Evolutionary conservation across 2,329 filamentous ascomycete genomes (phyloP).

Genomic region (Diplodia seriata): DNA sequence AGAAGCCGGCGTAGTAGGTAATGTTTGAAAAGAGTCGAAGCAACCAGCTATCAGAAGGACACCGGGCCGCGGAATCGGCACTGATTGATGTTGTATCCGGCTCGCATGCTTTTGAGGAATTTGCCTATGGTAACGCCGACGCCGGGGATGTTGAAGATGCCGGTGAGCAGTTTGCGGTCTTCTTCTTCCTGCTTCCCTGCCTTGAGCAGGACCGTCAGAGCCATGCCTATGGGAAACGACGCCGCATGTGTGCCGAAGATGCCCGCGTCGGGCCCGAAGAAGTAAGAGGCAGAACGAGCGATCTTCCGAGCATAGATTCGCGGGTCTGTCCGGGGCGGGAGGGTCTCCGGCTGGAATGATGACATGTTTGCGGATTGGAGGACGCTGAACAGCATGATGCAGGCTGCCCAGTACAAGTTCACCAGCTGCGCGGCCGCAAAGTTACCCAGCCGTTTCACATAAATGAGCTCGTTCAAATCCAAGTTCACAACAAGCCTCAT

Average conservation of each 20-base stretch:
- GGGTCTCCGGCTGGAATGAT: constrained; percentile 17
- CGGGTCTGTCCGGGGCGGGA: constrained; percentile 37
- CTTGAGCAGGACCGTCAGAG: not conserved
- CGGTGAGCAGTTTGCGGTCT: not conserved
- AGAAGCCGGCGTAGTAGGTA: not conserved
- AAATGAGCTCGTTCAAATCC: constrained; percentile 35
- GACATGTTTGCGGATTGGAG: constrained; percentile 30
- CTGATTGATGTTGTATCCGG: not conserved
- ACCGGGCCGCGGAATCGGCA: not conserved
- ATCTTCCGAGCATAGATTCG: constrained; percentile 40
- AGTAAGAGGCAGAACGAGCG: constrained; percentile 38
- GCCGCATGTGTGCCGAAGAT: constrained; percentile 37
- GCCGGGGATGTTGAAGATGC: not conserved
- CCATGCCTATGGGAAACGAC: constrained; percentile 35
- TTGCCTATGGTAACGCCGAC: not conserved
- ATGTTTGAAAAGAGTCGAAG: not conserved
- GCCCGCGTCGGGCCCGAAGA: constrained; percentile 39
- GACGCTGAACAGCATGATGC: constrained; percentile 38
- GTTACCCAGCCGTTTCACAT: not conserved
- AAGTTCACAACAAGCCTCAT: constrained; percentile 31
- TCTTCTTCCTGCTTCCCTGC: not conserved
- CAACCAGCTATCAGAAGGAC: not conserved
- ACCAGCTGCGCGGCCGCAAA: constrained; percentile 36
- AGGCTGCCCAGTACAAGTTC: constrained; percentile 40
- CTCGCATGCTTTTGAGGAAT: constrained; percentile 10